Conservation (phyloP, 306 rosid species). For the Carpinus viminea region DNA sequence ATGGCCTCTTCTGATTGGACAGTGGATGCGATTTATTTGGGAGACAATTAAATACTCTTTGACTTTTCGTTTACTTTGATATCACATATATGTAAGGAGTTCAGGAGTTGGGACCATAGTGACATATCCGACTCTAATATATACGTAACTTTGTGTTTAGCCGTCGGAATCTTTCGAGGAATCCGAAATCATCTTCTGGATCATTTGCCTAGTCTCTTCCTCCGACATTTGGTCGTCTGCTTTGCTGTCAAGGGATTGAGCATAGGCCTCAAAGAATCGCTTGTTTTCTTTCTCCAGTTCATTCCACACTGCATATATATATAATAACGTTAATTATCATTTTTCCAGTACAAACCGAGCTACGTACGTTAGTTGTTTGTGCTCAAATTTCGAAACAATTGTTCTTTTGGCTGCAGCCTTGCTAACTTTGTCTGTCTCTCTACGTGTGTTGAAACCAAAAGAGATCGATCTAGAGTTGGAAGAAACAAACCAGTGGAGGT, state of each 20-base stretch:
- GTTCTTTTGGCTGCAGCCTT: no score
- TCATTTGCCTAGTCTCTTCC: conserved; percentile 81
- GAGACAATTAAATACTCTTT: no score
- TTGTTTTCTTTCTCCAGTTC: conserved; percentile 90
- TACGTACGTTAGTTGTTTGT: background rate
- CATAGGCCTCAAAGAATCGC: conserved; percentile 75
- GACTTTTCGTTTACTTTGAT: no score
- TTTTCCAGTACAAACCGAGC: background rate
- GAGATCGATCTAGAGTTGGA: background rate
- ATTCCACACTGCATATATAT: conserved; percentile 74
- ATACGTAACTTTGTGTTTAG: no score
- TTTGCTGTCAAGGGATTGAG: conserved; percentile 46
- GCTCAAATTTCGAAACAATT: no score
- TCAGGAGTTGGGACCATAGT: no score
- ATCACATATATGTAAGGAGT: no score
- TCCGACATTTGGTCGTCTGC: conserved; percentile 68
- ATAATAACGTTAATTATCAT: background rate
- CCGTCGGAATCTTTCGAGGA: conserved; percentile 60
- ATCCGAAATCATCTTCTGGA: conserved; percentile 68
- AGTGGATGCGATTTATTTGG: no score
- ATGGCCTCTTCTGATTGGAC: no score
- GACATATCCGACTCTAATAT: no score
- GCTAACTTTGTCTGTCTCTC: background rate
- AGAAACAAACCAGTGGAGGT: conserved; percentile 73
- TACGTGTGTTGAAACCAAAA: background rate